These are phyloP conservation scores for Ziziphus jujuba DNA, from an alignment of 306 rosid species.

Conservation along the genomic window DNA sequence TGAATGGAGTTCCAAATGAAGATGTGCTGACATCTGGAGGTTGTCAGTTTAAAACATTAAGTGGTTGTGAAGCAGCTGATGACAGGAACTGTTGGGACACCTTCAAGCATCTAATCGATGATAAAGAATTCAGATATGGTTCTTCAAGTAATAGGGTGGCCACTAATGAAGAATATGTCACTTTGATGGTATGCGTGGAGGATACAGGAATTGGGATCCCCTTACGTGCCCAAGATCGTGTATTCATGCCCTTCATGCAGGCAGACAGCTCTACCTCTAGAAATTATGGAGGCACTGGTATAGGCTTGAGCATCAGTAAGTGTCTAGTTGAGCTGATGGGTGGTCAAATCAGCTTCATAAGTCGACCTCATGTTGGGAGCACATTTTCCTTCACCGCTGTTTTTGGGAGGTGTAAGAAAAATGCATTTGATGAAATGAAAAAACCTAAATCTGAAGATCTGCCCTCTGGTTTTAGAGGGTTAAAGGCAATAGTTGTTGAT, in stretches of 20 bases:
- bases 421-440: conserved; percentile 44
- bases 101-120: conserved; percentile 62
- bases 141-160: conserved; percentile 36
- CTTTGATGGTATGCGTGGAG: conserved; percentile 84
- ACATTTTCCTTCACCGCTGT: conserved; percentile 83
- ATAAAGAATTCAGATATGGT: conserved; percentile 58
- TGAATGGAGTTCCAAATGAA: conserved; percentile 64
- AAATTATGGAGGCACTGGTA: conserved; percentile 96
- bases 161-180: conserved; percentile 53
- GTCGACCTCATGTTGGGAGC: conserved; percentile 85
- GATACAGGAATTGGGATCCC: conserved; percentile 98
- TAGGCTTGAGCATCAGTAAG: conserved; percentile 96
- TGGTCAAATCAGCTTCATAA: conserved; percentile 76
- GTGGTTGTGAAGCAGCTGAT: conserved; percentile 92
- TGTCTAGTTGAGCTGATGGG: conserved; percentile 96
- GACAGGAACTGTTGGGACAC: conserved; percentile 83
- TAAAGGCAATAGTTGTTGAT: conserved; percentile 83
- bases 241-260: conserved; percentile 95
- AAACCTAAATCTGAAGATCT: conserved; percentile 71
- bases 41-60: conserved; percentile 63
- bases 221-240: conserved; percentile 72
- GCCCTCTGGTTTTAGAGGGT: conserved; percentile 75
- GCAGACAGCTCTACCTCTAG: conserved; percentile 98
- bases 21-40: conserved; percentile 40
- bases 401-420: conserved; percentile 64